Conservation (phyloP, 2,329 filamentous ascomycete genomes). For the Rasamsonia emersonii region DNA sequence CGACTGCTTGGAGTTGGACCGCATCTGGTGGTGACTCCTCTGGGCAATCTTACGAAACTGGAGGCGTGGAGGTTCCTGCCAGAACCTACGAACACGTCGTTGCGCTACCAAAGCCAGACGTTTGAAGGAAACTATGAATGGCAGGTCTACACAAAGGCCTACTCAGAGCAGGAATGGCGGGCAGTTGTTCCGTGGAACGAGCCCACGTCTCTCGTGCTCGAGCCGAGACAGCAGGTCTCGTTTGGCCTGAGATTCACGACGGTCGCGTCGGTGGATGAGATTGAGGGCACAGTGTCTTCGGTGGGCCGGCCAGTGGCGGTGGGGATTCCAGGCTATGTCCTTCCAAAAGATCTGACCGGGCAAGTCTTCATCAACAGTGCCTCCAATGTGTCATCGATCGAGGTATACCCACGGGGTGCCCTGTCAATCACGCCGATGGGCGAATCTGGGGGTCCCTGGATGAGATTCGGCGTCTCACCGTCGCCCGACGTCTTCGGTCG, state of each 20-base stretch:
- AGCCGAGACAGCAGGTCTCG: slow-evolving; percentile 37
- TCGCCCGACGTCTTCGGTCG: slow-evolving; percentile 39
- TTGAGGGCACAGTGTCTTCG: slow-evolving; percentile 39
- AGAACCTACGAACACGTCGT: slow-evolving; percentile 35
- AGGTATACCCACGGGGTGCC: slow-evolving; percentile 29
- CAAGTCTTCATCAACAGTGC: slow-evolving; percentile 39
- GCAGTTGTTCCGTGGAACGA: slow-evolving; percentile 46
- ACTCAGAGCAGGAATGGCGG: slow-evolving; percentile 50
- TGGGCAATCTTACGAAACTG: slow-evolving; percentile 37
- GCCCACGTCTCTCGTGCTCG: slow-evolving; percentile 40
- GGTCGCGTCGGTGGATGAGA: slow-evolving; percentile 33
- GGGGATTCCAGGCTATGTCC: slow-evolving; percentile 48
- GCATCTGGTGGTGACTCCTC: slow-evolving; percentile 47
- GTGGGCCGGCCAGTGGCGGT: slow-evolving; percentile 43
- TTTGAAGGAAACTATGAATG: slow-evolving; percentile 56
- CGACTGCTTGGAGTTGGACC: slow-evolving; percentile 46
- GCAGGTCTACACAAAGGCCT: slow-evolving; percentile 48
- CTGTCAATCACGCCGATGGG: slow-evolving; percentile 35
- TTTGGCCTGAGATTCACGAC: slow-evolving; percentile 47
- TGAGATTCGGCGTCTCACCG: not conserved
- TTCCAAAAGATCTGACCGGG: slow-evolving; percentile 41
- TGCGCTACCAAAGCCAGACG: slow-evolving; percentile 44
- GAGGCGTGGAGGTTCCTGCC: slow-evolving; percentile 49
- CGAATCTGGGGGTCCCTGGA: slow-evolving; percentile 8
- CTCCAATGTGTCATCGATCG: slow-evolving; percentile 33